Percentiles rank a stretch among this genome's conserved stretches.
These are phyloP conservation scores for Dittrichia graveolens DNA, from an alignment of 129 eudicot species.

Conservation along the genomic window DNA sequence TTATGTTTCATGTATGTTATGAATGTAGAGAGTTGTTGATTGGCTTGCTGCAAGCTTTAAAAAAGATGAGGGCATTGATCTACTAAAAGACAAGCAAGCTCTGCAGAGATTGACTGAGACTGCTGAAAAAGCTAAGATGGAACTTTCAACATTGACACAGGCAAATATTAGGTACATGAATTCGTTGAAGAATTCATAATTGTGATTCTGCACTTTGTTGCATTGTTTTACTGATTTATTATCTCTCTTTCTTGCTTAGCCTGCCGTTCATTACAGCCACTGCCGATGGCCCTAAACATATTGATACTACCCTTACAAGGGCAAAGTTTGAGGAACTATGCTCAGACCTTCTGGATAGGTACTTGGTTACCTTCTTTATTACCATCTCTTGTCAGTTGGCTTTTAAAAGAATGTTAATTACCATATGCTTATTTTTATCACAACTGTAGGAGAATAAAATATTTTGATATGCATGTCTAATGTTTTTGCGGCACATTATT, in stretches of 20 bases:
- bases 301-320: slow-evolving; percentile 89
- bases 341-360: slow-evolving; percentile 98
- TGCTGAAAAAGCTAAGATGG: slow-evolving; percentile 99
- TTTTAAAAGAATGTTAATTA: background rate
- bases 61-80: slow-evolving; percentile 89
- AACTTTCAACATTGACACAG: slow-evolving; percentile 87
- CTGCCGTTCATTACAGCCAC: slow-evolving; percentile 99
- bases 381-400: background rate
- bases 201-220: too few species aligned
- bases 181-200: background rate
- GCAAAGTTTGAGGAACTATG: slow-evolving; percentile 95
- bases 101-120: slow-evolving; percentile 94
- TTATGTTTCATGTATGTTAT: slow-evolving; percentile 14
- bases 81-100: slow-evolving; percentile 94
- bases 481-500: background rate
- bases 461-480: too few species aligned
- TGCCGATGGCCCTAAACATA: slow-evolving; percentile 97
- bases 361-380: slow-evolving; percentile 1
- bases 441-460: too few species aligned
- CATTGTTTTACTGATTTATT: slow-evolving; percentile 17
- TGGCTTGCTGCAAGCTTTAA: slow-evolving; percentile 91
- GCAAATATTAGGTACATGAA: slow-evolving; percentile 74
- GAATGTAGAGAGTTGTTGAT: slow-evolving; percentile 83
- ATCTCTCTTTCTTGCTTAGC: slow-evolving; percentile 39
- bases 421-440: too few species aligned